Base-by-base conservation (phyloP, 225 moss, liverwort and hornwort species). In the Anthoceros angustus region DNA sequence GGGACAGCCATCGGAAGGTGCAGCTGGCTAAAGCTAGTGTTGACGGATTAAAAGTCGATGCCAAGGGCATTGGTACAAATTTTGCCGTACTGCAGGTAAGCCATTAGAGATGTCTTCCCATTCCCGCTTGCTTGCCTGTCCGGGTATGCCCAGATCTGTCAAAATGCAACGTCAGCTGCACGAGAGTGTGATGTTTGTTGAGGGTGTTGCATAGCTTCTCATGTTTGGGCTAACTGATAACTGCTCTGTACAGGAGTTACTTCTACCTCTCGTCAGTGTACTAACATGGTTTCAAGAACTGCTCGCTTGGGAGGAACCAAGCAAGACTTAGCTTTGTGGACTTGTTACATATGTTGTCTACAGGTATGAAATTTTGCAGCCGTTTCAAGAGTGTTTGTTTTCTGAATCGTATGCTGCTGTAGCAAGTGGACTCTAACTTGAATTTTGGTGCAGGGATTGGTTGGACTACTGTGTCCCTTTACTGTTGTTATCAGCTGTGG, bases 71-170 rank as follows among this genome's bases (percentile, higher is more conserved):
- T 66, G 95, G 85, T 64, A 87, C 85, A n/a, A 98, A 98, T 69
- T 72, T 84, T 62, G 95, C 86, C 66, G 88, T 98, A 18, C 85
- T 92, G 87, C 85, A 89, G 92, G 95, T 92, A 67, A n/a, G 32
- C 42, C 61, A 12, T 77, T 64, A 42, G 25, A 41, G 49, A 40
- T 12, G 11, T 43, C 48, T 24, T 42, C 11, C 40, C 25, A 38
- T 38, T n/a, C 18, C n/a, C 20, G 46, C 60, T 11, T 10, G 10
- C 21, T 26, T 63, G 2, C 25, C 38, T 38, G 42, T 42, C 0
- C 12, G 41, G 9, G 20, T 11, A 39, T 71, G 41, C 60, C 65
- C 23, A 62, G 18, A 24, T 70, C 2, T 62, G 62, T 21, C 40
- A 5, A 62, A 8, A 12, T 2, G 5, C 10, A 25, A 38, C 25